Evolutionary conservation across 805 yeast species (phyloP).

Genomic region (Metschnikowia henanensis): DNA sequence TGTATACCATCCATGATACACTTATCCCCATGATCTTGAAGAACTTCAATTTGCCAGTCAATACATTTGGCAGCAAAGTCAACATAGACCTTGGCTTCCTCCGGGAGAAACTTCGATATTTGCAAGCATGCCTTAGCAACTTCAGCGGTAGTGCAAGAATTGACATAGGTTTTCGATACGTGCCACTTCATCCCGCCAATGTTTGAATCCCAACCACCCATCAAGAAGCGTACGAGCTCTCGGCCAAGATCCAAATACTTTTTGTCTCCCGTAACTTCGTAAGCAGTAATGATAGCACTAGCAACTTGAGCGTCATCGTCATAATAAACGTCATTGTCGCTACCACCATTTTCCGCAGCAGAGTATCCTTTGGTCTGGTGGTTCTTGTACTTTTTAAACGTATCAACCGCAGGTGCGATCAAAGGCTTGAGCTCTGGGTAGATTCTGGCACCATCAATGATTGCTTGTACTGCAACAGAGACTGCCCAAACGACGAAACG

Average conservation of each 20-base stretch:
- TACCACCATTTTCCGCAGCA: constrained; percentile 60
- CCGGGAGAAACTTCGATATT: constrained; percentile 52
- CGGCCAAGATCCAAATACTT: constrained; percentile 54
- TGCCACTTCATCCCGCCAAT: constrained; percentile 74
- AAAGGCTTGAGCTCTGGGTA: constrained; percentile 53
- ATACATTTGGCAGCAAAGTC: constrained; percentile 60
- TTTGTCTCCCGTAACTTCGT: constrained; percentile 62
- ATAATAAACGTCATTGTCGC: constrained; percentile 63
- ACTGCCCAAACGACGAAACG: constrained; percentile 69
- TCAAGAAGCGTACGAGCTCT: constrained; percentile 57
- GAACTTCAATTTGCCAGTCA: constrained; percentile 53
- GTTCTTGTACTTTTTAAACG: constrained; percentile 53
- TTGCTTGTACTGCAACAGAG: constrained; percentile 63
- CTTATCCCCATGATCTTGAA: constrained; percentile 55
- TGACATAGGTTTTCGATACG: constrained; percentile 54
- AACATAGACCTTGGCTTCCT: constrained; percentile 46
- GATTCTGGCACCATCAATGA: constrained; percentile 61
- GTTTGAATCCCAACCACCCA: constrained; percentile 61
- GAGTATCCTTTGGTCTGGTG: constrained; percentile 55
- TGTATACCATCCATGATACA: constrained; percentile 63
- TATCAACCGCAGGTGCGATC: constrained; percentile 50
- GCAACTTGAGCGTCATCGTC: constrained; percentile 80
- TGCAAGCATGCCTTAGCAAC: constrained; percentile 62
- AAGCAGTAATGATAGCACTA: constrained; percentile 61
- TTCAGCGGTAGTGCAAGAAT: constrained; percentile 69